These are phyloP conservation scores for Ophiostoma himal-ulmi DNA, from an alignment of 2,329 filamentous ascomycete genomes.

Conservation along the genomic window DNA sequence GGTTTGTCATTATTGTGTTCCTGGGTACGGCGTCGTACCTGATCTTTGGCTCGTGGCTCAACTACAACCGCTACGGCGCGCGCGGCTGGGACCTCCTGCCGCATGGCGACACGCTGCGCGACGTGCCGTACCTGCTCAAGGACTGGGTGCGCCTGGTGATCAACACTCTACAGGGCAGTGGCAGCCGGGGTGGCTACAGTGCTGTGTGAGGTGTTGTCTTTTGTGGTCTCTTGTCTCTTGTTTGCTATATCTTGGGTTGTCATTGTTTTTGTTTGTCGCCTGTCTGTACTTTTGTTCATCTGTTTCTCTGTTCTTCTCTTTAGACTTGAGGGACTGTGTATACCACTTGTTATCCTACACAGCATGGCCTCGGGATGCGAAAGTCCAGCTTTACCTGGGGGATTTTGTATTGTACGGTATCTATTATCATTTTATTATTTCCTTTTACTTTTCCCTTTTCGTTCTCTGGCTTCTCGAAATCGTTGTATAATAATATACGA, in stretches of 20 bases:
- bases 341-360: conserved; percentile 10
- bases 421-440: not conserved
- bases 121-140: conserved; percentile 85
- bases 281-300: not conserved
- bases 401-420: not conserved
- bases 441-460: not conserved
- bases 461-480: not conserved
- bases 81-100: conserved; percentile 92
- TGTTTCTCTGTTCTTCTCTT: not conserved
- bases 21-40: conserved; percentile 80
- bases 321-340: conserved; percentile 7
- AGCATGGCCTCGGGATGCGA: not conserved
- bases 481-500: not conserved
- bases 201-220: conserved; percentile 59
- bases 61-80: conserved; percentile 95
- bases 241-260: not conserved
- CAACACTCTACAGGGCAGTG: conserved; percentile 76
- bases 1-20: conserved; percentile 92
- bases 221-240: not conserved
- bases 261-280: not conserved
- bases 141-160: conserved; percentile 78
- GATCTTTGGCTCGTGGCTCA: conserved; percentile 97
- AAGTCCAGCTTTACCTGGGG: not conserved
- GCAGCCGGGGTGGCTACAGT: conserved; percentile 85
- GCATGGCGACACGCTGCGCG: conserved; percentile 85